Conservation (phyloP, 163 green algal genomes). For the Chlorella variabilis region DNA sequence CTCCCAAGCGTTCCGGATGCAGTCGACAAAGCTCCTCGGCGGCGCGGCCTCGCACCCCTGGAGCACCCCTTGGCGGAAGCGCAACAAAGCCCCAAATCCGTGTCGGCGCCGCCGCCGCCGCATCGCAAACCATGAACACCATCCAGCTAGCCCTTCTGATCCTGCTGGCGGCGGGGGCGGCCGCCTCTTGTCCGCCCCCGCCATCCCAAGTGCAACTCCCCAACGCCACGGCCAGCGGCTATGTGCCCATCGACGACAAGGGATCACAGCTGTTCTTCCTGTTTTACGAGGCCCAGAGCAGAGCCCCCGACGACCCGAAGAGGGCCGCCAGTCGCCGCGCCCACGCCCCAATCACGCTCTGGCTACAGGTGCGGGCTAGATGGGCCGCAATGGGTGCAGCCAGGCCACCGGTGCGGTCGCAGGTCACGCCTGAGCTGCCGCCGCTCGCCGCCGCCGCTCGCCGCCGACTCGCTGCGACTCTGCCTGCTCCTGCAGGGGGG, state of each 20-base stretch:
- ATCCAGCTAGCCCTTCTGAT: too few relatives aligned
- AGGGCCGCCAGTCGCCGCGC: not conserved
- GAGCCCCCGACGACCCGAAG: not conserved
- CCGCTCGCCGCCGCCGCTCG: not conserved
- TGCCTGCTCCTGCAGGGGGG: constrained; percentile 15
- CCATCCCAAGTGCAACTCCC: not conserved
- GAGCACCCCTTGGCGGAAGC: too few relatives aligned
- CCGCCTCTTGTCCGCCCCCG: not conserved
- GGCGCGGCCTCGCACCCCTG: too few relatives aligned
- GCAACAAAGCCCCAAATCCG: too few relatives aligned
- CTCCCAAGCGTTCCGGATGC: too few relatives aligned
- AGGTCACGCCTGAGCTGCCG: not conserved
- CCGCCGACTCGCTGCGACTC: not conserved
- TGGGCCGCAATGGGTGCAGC: not conserved
- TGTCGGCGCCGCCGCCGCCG: too few relatives aligned
- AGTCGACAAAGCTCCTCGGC: too few relatives aligned
- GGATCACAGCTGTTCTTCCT: constrained; percentile 15
- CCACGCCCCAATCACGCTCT: constrained; percentile 39
- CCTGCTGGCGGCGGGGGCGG: too few relatives aligned
- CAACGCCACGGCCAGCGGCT: not conserved
- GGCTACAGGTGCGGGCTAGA: constrained; percentile 45
- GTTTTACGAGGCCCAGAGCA: not conserved
- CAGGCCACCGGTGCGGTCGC: not conserved
- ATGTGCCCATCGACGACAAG: constrained; percentile 5
- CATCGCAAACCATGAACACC: too few relatives aligned